These are phyloP conservation scores for Macrolepiota fuliginosa DNA, from an alignment of 768 basidiomycete genomes.

Conservation along the genomic window DNA sequence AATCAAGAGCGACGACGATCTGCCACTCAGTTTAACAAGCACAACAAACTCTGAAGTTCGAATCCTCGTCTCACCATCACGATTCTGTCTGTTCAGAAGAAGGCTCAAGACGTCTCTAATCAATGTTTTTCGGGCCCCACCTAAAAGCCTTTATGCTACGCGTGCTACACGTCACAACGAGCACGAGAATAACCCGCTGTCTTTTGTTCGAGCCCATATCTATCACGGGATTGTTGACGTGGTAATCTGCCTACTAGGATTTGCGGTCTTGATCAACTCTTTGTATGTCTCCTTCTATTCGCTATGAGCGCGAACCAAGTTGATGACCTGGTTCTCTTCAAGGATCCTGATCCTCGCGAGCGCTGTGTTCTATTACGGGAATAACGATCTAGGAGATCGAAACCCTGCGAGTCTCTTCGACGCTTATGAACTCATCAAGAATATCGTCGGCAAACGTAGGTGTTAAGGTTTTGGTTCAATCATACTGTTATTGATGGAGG, in stretches of 20 bases:
- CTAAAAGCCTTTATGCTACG: constrained; percentile 28
- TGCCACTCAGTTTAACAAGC: constrained; percentile 11
- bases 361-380: constrained; percentile 71
- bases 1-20: constrained; percentile 17
- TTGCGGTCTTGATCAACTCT: constrained; percentile 88
- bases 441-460: constrained; percentile 65
- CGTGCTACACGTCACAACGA: constrained; percentile 48
- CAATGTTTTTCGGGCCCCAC: constrained; percentile 37
- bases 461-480: background rate
- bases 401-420: constrained; percentile 77
- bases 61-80: background rate
- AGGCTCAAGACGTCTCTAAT: constrained; percentile 24
- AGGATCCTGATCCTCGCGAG: constrained; percentile 83
- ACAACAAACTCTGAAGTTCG: constrained; percentile 20
- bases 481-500: background rate
- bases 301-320: background rate
- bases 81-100: constrained; percentile 15
- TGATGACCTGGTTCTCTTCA: background rate
- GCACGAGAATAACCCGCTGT: constrained; percentile 51
- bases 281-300: constrained; percentile 42
- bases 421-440: constrained; percentile 72
- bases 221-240: constrained; percentile 68
- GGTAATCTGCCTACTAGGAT: constrained; percentile 66
- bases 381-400: constrained; percentile 20
- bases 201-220: constrained; percentile 61